Conservation (phyloP, 148 eudicot genomes). For the Limonium bicolor region DNA sequence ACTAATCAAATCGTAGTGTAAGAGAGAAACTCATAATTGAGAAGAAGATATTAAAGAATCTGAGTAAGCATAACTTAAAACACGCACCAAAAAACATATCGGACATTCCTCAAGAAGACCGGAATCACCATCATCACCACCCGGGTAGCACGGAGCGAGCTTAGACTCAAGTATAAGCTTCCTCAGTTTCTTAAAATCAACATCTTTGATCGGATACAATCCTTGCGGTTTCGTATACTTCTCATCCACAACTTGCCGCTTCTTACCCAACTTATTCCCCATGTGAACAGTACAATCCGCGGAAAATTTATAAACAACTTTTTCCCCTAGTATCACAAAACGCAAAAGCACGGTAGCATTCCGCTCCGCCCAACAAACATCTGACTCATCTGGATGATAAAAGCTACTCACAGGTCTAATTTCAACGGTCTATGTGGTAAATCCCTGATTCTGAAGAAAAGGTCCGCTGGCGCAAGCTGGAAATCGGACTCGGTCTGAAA, state of each 20-base stretch:
- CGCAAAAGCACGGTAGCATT: slow-evolving; percentile 8
- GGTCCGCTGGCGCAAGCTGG: no score
- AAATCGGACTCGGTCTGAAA: no score
- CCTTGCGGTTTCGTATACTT: slow-evolving; percentile 97
- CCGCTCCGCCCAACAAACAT: no score
- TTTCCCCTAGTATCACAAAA: not conserved
- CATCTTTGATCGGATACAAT: slow-evolving; percentile 85
- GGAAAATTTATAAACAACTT: slow-evolving; percentile 1
- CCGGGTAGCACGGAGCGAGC: slow-evolving; percentile 93
- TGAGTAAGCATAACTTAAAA: not conserved
- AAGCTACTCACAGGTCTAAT: no score
- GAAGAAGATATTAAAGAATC: not conserved
- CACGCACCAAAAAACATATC: slow-evolving; percentile 85
- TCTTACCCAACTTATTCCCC: slow-evolving; percentile 94
- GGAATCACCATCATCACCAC: slow-evolving; percentile 56
- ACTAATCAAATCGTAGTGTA: no score
- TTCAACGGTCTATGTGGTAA: no score
- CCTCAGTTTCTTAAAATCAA: slow-evolving; percentile 92
- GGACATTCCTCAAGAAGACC: slow-evolving; percentile 81
- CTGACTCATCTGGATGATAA: no score
- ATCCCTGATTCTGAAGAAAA: no score
- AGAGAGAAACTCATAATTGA: no score
- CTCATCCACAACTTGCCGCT: slow-evolving; percentile 81
- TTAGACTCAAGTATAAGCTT: slow-evolving; percentile 92
- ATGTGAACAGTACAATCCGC: slow-evolving; percentile 16